Conservation (phyloP, 1,139 yeast genomes). For the Suhomyces choctaworum region DNA sequence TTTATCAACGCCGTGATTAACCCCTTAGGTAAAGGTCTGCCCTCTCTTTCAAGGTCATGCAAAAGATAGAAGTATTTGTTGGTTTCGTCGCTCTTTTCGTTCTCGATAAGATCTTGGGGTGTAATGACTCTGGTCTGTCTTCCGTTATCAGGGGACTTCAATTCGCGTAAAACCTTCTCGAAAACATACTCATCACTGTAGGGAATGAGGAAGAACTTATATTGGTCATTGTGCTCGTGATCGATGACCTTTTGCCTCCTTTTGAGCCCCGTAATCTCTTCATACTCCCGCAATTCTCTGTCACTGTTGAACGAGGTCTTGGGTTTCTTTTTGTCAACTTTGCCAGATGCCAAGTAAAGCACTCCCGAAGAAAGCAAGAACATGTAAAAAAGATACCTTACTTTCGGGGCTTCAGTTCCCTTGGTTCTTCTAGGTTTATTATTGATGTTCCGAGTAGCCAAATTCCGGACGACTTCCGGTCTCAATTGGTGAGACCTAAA, state of each 20-base stretch:
- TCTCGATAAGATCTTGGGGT: constrained; percentile 44
- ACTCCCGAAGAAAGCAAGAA: constrained; percentile 54
- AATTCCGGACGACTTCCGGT: no score
- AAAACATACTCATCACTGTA: constrained; percentile 27
- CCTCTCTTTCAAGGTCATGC: constrained; percentile 37
- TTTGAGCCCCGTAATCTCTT: constrained; percentile 52
- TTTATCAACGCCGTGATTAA: constrained; percentile 57
- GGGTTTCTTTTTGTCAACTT: constrained; percentile 50
- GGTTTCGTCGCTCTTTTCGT: constrained; percentile 42
- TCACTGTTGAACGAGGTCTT: constrained; percentile 54
- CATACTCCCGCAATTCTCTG: constrained; percentile 57
- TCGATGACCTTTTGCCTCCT: constrained; percentile 51
- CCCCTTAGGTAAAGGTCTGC: constrained; percentile 54
- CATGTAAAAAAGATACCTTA: constrained; percentile 51
- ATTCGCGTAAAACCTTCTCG: constrained; percentile 20
- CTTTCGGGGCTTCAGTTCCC: constrained; percentile 36
- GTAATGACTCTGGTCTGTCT: constrained; percentile 50
- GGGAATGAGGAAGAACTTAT: constrained; percentile 49
- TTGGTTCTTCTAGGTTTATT: constrained; percentile 1
- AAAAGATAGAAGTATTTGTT: constrained; percentile 44
- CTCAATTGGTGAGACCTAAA: no score
- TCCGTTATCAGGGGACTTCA: constrained; percentile 17
- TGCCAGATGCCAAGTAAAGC: constrained; percentile 52
- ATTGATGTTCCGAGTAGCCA: background rate
- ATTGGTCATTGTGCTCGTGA: constrained; percentile 28